These are phyloP conservation scores for Lachancea waltii DNA, from an alignment of 805 yeast genomes.

Conservation along the genomic window DNA sequence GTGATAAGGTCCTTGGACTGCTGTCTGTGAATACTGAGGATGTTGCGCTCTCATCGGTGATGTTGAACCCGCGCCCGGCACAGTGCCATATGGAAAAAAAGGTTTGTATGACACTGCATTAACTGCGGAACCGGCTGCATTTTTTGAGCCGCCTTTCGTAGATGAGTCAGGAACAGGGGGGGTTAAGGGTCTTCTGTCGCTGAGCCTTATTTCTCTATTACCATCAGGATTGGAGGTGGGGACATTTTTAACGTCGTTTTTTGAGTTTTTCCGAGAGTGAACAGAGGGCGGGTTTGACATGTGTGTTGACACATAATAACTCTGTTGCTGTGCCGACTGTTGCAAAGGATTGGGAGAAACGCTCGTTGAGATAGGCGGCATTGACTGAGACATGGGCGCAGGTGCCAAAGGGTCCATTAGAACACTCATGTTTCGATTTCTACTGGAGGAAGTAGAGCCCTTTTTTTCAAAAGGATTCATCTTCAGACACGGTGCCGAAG, in stretches of 20 bases:
- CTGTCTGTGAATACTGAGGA: not conserved
- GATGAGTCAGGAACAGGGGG: slow-evolving; percentile 5
- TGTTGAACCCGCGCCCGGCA: slow-evolving; percentile 6
- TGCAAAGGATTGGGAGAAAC: slow-evolving; percentile 5
- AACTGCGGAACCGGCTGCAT: slow-evolving; percentile 1
- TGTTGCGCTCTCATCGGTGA: slow-evolving; percentile 3
- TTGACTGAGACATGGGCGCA: slow-evolving; percentile 10
- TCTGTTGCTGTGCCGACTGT: slow-evolving; percentile 4
- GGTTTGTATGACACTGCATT: slow-evolving; percentile 12
- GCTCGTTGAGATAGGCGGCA: slow-evolving; percentile 1
- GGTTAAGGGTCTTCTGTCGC: slow-evolving; percentile 7
- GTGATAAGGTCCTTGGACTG: not conserved
- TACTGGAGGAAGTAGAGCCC: slow-evolving; percentile 11
- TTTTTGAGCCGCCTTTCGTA: not conserved
- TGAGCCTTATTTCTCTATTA: not conserved
- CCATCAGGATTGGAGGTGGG: slow-evolving; percentile 7
- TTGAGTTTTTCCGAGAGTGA: slow-evolving; percentile 1
- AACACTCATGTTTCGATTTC: slow-evolving; percentile 23
- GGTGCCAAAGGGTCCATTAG: slow-evolving; percentile 24
- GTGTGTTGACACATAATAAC: not conserved
- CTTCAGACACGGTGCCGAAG: slow-evolving; percentile 12
- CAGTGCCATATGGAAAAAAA: slow-evolving; percentile 11
- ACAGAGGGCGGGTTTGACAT: slow-evolving; percentile 1
- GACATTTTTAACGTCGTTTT: slow-evolving; percentile 1
- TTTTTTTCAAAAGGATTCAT: slow-evolving; percentile 21